Evolutionary conservation across 768 basidiomycete species (phyloP), one percentile per base, ranked within the genome.

Genomic region (Suillus alpinus): DNA sequence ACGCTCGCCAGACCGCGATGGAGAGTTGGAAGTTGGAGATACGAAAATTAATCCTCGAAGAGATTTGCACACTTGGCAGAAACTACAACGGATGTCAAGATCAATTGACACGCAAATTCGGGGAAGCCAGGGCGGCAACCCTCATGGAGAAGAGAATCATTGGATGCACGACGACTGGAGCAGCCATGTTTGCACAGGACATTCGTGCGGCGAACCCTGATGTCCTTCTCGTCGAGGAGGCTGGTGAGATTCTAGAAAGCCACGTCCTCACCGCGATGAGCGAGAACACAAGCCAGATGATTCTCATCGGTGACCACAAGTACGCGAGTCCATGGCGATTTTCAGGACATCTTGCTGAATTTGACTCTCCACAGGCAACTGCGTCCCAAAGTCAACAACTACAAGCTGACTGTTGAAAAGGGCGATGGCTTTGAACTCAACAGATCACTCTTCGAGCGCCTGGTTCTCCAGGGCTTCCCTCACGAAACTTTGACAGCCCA

Each of bases 271-370:
- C 86, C 0, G 81, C 88, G 0, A 71, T 89, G 4, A 80, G 80
- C 0, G 59, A 60, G 2, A 59, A 74, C 0, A 81, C 81, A 0
- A 70, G 73, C 4, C 86, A 88, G 34, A 67, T 89, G 57, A 83
- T 89, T 64, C 74, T 90, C 5, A 89, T 90, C 34, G 88, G 88
- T 0, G 88, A 90, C 65, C 88, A 89, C 70, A 83, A 89, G 88
- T 88, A 71, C 14, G 83, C 71, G 50, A 37, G n/a, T 31, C n/a
- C 5, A 29, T 16, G 8, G 12, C 13, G 5, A 23, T 47, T 29
- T 37, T 31, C 10, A 40, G 43, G 41, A 29, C 18, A 58, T 29
- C 51, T 39, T 46, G 1, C 53, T 40, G 56, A 49, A 56, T 2
- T 34, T 41, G 31, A 32, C 58, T 20, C 14, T 39, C 26, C 41